Base-by-base conservation (phyloP, 148 eudicot genomes). In the Cornus suecica region DNA sequence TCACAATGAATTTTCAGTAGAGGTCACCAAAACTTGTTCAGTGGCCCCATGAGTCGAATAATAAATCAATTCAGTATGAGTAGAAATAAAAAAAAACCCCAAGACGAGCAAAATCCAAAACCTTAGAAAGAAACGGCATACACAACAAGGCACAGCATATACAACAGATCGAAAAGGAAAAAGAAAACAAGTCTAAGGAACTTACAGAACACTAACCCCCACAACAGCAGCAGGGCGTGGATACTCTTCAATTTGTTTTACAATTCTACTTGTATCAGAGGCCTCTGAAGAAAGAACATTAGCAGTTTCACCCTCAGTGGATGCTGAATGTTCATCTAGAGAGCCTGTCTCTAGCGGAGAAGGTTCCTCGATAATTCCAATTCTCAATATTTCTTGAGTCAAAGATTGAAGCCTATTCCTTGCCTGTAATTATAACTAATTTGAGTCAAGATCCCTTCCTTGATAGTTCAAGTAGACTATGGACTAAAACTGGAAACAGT, bases 131-230 rank as follows among this genome's bases (percentile, higher is more conserved):
- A 52, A 23, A 18, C 63, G 10, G n/a, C 30, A 30, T 31, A 30
- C 52, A 73, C 31, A 8, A 73, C 9, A 45, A 72, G 8, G 32
- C 66, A 32, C 10, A 34, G 75, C 25, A 61, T 60, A 30, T 29
- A 58, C 26, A n/a, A 22, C 24, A 23, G 5, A 4, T 14, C 15
- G 66, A 13, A 58, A 58, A 58, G 23, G 62, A 2, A 37, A 37
- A 37, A 37, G 42, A 37, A 37, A 37, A 37, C 7, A 20, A 45
- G 22, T 42, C 29, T 25, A 24, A 52, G 24, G 20, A 62, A 90
- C 94, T 91, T 91, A 95, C 99, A 95, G 74, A 45, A 92, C 97
- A 74, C 97, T 95, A 78, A 88, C 99, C 75, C 97, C 97, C 52
- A 95, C 91, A 71, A 95, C 97, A 76, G 94, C 89, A 29, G 84